Evolutionary conservation across 768 basidiomycete species (phyloP), one percentile per base, ranked within the genome.

Genomic region (Trametopsis cervina): DNA sequence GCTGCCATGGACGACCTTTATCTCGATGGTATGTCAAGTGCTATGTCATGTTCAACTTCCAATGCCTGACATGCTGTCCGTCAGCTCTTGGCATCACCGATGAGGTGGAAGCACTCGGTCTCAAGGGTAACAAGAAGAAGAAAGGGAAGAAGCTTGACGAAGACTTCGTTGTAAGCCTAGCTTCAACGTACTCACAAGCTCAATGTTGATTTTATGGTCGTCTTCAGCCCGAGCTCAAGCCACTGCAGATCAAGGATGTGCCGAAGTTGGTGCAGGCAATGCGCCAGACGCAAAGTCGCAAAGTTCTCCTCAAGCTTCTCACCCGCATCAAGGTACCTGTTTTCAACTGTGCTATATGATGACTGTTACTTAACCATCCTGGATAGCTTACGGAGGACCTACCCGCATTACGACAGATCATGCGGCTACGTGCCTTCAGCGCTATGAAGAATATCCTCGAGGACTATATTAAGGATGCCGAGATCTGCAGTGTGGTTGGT

Each of bases 1-100:
- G 89, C 80, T 4, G 82, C 83, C 6, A 94, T 98, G 83, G 93
- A 96, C 61, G 93, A 97, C 59, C 72, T 97, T 2, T 91, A 89
- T 66, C 79, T 97, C 18, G 92, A 97, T 58, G 94, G 91, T 90
- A 57, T 44, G 74, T 51, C 37, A 22, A 25, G 4, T 27, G 22
- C 11, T 12, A 12, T 4, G n/a, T 52, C 17, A 26, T 35, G 26
- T 11, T 1, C 3, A 21, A n/a, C 25, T 40, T 9, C 40, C 21
- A 53, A 33, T 13, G 5, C 13, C 25, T 25, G 52, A 47, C n/a
- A 45, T 37, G 11, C 23, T 29, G 39, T 52, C 2, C 18, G 9
- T 41, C 53, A 93, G 92, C 95, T 21, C 80, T 98, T 46, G 95
- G 95, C 62, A 96, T 98, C 52, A 76, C 85, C 6, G 95, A 96